These are phyloP conservation scores for Stereum hirsutum DNA, from an alignment of 1,284 basidiomycete genomes.

Conservation along the genomic window DNA sequence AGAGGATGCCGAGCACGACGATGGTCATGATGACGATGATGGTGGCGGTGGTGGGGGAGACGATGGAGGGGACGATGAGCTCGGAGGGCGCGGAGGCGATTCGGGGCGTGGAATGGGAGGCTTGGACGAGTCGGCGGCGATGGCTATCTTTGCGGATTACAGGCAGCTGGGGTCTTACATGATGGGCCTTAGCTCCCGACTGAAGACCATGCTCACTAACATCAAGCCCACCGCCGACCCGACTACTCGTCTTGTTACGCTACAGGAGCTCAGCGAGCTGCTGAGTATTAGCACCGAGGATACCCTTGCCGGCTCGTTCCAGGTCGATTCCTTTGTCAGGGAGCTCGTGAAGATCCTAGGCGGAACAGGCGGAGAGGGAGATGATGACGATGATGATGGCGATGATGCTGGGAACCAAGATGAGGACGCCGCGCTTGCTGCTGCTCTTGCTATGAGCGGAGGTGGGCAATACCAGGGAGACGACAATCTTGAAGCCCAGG, in stretches of 20 bases:
- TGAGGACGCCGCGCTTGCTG: conserved; percentile 50
- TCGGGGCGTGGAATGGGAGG: conserved; percentile 38
- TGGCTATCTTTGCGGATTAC: conserved; percentile 80
- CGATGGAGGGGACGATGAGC: conserved; percentile 32
- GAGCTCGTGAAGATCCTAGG: conserved; percentile 91
- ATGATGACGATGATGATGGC: conserved; percentile 59
- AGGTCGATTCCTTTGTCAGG: conserved; percentile 85
- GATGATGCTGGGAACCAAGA: conserved; percentile 48
- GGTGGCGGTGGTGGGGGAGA: conserved; percentile 32
- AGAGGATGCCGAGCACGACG: conserved; percentile 26
- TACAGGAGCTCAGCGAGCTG: conserved; percentile 93
- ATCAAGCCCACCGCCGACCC: conserved; percentile 79
- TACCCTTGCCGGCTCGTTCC: conserved; percentile 91
- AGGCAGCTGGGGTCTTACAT: conserved; percentile 85
- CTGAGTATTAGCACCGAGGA: conserved; percentile 97
- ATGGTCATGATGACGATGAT: conserved; percentile 32
- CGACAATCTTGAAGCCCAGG: conserved; percentile 85
- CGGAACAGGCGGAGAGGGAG: conserved; percentile 67
- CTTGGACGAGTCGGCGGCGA: conserved; percentile 65
- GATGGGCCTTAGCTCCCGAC: conserved; percentile 76
- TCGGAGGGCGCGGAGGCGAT: conserved; percentile 23
- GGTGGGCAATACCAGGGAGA: conserved; percentile 58
- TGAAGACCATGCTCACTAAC: conserved; percentile 85
- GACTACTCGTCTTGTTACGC: conserved; percentile 76
- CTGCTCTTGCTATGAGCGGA: conserved; percentile 69